Evolutionary conservation across 2,329 filamentous ascomycete species (phyloP).

Genomic region (Talaromyces sp.): DNA sequence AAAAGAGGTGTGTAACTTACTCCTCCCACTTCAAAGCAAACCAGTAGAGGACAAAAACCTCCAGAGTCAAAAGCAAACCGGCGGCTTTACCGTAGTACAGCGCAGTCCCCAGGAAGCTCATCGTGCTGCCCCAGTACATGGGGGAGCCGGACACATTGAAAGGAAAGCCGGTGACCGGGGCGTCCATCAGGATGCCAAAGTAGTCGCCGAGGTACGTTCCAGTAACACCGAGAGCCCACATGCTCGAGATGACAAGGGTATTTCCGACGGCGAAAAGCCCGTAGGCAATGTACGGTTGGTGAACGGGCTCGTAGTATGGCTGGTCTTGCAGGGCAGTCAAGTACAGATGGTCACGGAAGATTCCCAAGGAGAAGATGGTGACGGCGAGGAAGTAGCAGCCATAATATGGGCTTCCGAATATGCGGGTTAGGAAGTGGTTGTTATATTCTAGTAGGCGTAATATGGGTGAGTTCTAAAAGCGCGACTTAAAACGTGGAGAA

Average conservation of each 20-base stretch:
- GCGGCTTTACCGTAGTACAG: conserved; percentile 83
- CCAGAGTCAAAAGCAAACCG: conserved; percentile 68
- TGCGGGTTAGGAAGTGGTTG: conserved; percentile 80
- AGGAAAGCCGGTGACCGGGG: conserved; percentile 89
- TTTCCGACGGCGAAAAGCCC: conserved; percentile 72
- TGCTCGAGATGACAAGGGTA: conserved; percentile 78
- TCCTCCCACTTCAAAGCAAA: conserved; percentile 84
- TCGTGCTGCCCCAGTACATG: conserved; percentile 93
- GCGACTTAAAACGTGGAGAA: background rate
- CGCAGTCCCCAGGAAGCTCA: conserved; percentile 86
- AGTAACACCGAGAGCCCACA: conserved; percentile 87
- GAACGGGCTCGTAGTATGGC: conserved; percentile 70
- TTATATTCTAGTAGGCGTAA: conserved; percentile 67
- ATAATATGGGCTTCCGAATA: conserved; percentile 72
- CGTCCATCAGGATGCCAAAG: conserved; percentile 96
- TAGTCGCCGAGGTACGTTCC: conserved; percentile 98
- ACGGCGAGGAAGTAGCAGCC: conserved; percentile 88
- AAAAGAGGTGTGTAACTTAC: conserved; percentile 32
- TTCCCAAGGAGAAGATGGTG: conserved; percentile 86
- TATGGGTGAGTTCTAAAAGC: conserved; percentile 8
- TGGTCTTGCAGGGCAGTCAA: conserved; percentile 73
- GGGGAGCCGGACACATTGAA: conserved; percentile 88
- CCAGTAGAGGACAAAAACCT: conserved; percentile 74
- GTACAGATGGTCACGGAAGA: conserved; percentile 84
- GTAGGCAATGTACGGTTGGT: conserved; percentile 62